Percentiles rank a stretch among this genome's conserved stretches.
Evolutionary conservation across 2,329 filamentous ascomycete species (phyloP).

Genomic region (Diaporthe sp.): DNA sequence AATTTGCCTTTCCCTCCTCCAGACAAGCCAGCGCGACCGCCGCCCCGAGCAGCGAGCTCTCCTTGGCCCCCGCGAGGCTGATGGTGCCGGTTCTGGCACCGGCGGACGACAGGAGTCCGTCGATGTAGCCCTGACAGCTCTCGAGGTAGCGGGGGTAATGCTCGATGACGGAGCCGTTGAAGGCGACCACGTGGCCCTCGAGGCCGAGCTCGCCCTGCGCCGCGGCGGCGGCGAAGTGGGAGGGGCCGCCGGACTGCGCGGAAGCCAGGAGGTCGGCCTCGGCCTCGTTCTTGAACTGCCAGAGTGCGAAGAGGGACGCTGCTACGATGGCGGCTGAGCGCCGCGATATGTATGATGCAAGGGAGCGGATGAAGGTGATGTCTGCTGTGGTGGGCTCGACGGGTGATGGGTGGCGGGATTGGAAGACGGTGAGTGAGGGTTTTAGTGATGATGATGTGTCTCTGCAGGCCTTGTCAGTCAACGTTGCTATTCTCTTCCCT

Average conservation of each 20-base stretch:
- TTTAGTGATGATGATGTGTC: constrained; percentile 60
- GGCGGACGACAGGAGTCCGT: constrained; percentile 66
- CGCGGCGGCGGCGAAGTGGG: constrained; percentile 58
- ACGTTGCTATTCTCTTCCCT: not conserved
- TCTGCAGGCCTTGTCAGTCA: constrained; percentile 49
- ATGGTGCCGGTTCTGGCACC: constrained; percentile 59
- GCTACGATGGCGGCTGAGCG: constrained; percentile 73
- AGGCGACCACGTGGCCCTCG: constrained; percentile 74
- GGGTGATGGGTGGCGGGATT: constrained; percentile 62
- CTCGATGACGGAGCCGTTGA: constrained; percentile 85
- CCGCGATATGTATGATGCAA: constrained; percentile 68
- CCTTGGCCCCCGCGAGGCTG: constrained; percentile 76
- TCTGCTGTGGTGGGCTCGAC: constrained; percentile 60
- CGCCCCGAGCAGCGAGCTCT: constrained; percentile 82
- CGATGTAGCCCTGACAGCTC: constrained; percentile 74
- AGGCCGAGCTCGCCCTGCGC: constrained; percentile 60
- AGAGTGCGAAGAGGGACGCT: constrained; percentile 70
- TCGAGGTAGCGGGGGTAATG: constrained; percentile 79
- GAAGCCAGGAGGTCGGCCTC: constrained; percentile 61
- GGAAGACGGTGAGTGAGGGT: constrained; percentile 63
- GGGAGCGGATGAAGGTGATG: constrained; percentile 64
- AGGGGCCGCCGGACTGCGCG: not conserved
- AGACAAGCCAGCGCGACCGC: constrained; percentile 76
- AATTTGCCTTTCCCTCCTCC: constrained; percentile 45
- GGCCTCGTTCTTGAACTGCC: constrained; percentile 66